Evolutionary conservation across 1,284 basidiomycete species (phyloP), one percentile per base, ranked within the genome.

Genomic region (Trichosporon sp.): DNA sequence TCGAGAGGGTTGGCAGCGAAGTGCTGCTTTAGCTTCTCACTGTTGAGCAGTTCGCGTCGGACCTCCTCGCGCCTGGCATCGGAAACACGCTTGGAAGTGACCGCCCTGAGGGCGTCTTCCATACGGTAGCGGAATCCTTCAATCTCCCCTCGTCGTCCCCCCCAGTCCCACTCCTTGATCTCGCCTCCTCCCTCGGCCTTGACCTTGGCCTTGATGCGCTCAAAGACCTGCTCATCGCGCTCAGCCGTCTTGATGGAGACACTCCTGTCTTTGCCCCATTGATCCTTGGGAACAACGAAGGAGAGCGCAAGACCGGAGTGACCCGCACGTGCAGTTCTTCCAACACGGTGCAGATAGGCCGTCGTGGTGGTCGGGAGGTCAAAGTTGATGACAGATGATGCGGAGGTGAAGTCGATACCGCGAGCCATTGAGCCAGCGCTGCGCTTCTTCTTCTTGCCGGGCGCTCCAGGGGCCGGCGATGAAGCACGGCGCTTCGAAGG

Each of bases 71-170:
- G 85, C 68, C 95, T 83, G 1, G 96, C 96, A 79, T 99, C 96
- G 70, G 88, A 86, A 66, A 99, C 88, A 5, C 89, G 87, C 64
- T 86, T 88, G 67, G 88, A 85, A 59, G 95, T 99, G 25, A 98
- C 94, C 59, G 89, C 86, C 69, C 92, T 84, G 70, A 99, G 78
- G 2, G 93, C 96, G 78, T 99, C 96, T 74, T 95, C 91, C 92
- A 98, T 98, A 60, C 96, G 86, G 81, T 99, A 99, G 70, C 95
- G 84, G 83, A 99, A 99, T n/a, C 92, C 94, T 72, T 98, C 94
- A 44, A 98, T 92, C 82, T 96, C 80, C 33, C 73, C 70, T 46
- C 78, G 78, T 88, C 80, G 87, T 85, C 90, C 91, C 88, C 78
- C 97, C 93, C 75, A 98, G 91, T 88, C 86, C 82, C 96, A 99